Evolutionary conservation across 2,329 filamentous ascomycete species (phyloP), one percentile per base, ranked within the genome.

Genomic region (Mycogone perniciosa): DNA sequence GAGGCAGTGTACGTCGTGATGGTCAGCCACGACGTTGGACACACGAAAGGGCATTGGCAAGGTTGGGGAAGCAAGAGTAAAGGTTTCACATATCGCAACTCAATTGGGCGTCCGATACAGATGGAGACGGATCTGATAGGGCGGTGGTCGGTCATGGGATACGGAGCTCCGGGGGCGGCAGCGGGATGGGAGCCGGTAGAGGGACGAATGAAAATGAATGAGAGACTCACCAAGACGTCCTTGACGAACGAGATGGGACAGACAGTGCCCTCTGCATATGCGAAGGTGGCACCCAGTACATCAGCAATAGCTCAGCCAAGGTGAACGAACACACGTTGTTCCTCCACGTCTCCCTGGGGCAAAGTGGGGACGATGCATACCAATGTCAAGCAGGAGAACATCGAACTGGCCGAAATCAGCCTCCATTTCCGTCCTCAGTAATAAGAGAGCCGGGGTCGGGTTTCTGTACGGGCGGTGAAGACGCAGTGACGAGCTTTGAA

Each of bases 191-290:
- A 41, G 55, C 53, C 51, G 44, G 49, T 54, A 54, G 45, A 42
- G 42, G 56, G 48, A 52, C 47, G 56, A 55, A 46, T 44, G 51
- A 57, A 50, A 56, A 46, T 44, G 58, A 52, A 37, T 31, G 50
- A 55, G 53, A 57, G 54, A 72, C 86, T 80, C 81, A 91, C 88
- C 72, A 91, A 74, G 57, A 88, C 81, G 67, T 90, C 85, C 71
- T 88, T 88, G 69, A 91, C 88, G 69, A 91, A 91, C 60, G 85
- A 88, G 66, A 91, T 89, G 60, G 86, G 85, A 67, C 86, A 90
- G 56, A 91, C 83, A 45, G 88, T 91, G 56, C 88, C 87, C 77
- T 91, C 87, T 91, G 53, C 45, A 51, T 45, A 27, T 31, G 41
- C 40, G 41, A 34, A 50, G 33, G 51, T 56, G 43, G 54, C 49